These are phyloP conservation scores for Barnettozyma vustinii DNA, from an alignment of 805 yeast species.

Conservation along the genomic window DNA sequence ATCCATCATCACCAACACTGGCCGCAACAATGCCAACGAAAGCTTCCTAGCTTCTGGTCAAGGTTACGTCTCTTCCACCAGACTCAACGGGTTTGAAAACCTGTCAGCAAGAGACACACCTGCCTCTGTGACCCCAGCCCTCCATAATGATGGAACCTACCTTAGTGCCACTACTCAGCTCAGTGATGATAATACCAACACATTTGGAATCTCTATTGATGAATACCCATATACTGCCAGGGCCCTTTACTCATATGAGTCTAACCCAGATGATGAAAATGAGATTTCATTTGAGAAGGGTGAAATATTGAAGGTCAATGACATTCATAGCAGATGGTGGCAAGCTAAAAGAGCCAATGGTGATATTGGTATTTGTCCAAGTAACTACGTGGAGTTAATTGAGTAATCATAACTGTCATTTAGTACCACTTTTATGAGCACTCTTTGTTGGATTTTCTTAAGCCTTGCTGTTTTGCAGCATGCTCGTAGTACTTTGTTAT, in stretches of 20 bases:
- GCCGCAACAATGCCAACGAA: not conserved
- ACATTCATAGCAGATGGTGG: slow-evolving; percentile 98
- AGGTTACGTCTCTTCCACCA: slow-evolving; percentile 43
- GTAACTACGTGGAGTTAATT: slow-evolving; percentile 81
- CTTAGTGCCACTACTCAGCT: slow-evolving; percentile 15
- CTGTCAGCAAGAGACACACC: slow-evolving; percentile 24
- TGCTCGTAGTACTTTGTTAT: not conserved
- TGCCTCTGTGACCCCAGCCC: slow-evolving; percentile 13
- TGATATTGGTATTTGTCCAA: slow-evolving; percentile 93
- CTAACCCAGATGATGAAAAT: slow-evolving; percentile 88
- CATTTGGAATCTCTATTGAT: slow-evolving; percentile 10
- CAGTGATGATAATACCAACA: slow-evolving; percentile 13
- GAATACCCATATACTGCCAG: slow-evolving; percentile 77
- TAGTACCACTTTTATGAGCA: not conserved
- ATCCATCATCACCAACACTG: slow-evolving; percentile 2
- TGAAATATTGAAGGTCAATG: slow-evolving; percentile 86
- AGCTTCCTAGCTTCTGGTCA: slow-evolving; percentile 20
- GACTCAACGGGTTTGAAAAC: slow-evolving; percentile 58
- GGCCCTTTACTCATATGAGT: slow-evolving; percentile 82
- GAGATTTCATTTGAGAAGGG: slow-evolving; percentile 89
- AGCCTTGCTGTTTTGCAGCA: not conserved
- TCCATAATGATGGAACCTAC: slow-evolving; percentile 17
- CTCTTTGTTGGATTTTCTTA: not conserved
- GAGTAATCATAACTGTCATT: slow-evolving; percentile 26
- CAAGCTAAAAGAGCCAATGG: slow-evolving; percentile 88